Conservation (phyloP, 768 basidiomycete species). For the Phanerochaete sordida region DNA sequence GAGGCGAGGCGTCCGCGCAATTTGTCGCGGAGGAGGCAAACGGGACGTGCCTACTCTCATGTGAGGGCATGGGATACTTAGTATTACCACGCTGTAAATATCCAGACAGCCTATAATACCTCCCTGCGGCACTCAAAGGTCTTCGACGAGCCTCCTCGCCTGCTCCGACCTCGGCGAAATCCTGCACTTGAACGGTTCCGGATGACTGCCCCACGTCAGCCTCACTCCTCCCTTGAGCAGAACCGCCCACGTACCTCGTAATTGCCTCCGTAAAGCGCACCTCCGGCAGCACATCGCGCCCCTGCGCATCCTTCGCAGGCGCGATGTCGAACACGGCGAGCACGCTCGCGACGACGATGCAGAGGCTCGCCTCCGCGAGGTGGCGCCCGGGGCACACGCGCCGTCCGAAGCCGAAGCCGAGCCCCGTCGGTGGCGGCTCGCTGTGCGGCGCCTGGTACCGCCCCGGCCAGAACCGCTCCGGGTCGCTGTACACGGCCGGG, state of each 20-base stretch:
- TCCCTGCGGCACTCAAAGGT: neutral
- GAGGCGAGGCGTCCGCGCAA: neutral
- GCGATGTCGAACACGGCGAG: slow-evolving; percentile 21
- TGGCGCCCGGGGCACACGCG: slow-evolving; percentile 20
- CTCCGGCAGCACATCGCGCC: slow-evolving; percentile 7
- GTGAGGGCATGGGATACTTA: slow-evolving; percentile 57
- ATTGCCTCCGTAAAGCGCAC: neutral
- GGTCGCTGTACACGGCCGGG: slow-evolving; percentile 28
- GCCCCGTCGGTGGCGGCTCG: neutral
- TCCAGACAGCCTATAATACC: too few species aligned
- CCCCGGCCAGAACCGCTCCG: slow-evolving; percentile 22
- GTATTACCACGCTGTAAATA: neutral
- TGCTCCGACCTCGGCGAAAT: neutral
- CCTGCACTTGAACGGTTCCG: neutral
- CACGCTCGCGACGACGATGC: slow-evolving; percentile 16
- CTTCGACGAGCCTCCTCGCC: neutral
- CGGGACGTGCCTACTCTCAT: slow-evolving; percentile 49
- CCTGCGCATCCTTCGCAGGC: slow-evolving; percentile 16
- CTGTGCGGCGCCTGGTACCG: slow-evolving; percentile 1
- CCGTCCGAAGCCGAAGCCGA: slow-evolving; percentile 13
- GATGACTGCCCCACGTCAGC: neutral
- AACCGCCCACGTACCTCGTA: slow-evolving; percentile 5
- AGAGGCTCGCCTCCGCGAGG: slow-evolving; percentile 20
- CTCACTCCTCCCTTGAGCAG: neutral
- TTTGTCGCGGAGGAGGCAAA: slow-evolving; percentile 40